Conservation (phyloP, 2,329 filamentous ascomycete species). For the Beauveria medogensis region DNA sequence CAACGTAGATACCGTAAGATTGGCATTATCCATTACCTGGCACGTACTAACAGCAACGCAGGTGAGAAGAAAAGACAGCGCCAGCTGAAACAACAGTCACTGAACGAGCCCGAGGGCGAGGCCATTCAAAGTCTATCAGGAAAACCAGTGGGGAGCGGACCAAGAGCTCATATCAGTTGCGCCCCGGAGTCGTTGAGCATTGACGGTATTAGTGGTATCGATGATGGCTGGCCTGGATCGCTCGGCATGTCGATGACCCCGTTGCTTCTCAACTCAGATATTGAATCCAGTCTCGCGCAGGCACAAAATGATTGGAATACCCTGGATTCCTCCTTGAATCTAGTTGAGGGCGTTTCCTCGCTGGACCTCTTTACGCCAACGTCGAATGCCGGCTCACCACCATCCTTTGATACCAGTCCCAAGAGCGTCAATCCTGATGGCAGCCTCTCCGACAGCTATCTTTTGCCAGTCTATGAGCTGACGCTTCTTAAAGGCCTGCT, state of each 20-base stretch:
- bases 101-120: background rate
- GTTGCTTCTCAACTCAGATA: slow-evolving; percentile 10
- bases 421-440: slow-evolving; percentile 15
- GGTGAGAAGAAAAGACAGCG: slow-evolving; percentile 26
- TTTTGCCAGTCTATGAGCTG: slow-evolving; percentile 40
- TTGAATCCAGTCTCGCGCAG: background rate
- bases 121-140: background rate
- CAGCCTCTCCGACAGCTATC: slow-evolving; percentile 37
- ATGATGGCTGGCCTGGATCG: slow-evolving; percentile 16
- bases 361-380: background rate
- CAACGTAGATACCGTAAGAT: slow-evolving; percentile 43
- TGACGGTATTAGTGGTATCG: slow-evolving; percentile 13
- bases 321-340: background rate
- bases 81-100: slow-evolving; percentile 18
- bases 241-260: slow-evolving; percentile 15
- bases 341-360: background rate
- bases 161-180: background rate
- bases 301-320: background rate
- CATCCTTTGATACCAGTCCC: slow-evolving; percentile 16
- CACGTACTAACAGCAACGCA: slow-evolving; percentile 9
- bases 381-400: slow-evolving; percentile 9
- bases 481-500: slow-evolving; percentile 38
- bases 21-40: background rate
- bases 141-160: background rate
- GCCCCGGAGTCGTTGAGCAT: background rate